Evolutionary conservation across 768 basidiomycete genomes (phyloP).

Genomic region (Sporobolomyces roseus): DNA sequence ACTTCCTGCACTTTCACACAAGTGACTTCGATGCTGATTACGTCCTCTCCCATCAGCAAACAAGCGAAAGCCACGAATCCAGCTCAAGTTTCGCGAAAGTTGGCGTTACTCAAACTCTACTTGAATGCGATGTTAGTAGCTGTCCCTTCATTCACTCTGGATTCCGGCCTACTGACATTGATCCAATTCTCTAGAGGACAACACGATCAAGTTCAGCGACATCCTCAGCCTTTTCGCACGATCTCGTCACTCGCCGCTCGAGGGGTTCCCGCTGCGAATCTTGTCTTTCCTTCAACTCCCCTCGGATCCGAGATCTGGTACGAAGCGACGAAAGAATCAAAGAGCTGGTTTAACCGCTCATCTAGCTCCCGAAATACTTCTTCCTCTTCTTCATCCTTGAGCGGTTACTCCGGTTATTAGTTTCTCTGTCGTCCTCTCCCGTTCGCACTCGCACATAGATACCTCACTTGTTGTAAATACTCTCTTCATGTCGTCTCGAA

Average conservation of each 20-base stretch:
- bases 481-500: too few relatives aligned
- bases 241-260: background rate
- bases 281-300: conserved; percentile 5
- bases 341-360: background rate
- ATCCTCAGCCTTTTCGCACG: background rate
- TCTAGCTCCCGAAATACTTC: background rate
- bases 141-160: background rate
- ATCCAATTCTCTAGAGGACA: background rate
- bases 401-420: background rate
- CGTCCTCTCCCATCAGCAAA: background rate
- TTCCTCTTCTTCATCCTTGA: background rate
- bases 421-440: background rate
- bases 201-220: background rate
- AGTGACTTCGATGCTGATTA: background rate
- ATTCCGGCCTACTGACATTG: background rate
- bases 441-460: too few relatives aligned
- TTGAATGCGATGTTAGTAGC: conserved; percentile 2
- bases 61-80: background rate
- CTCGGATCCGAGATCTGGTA: conserved; percentile 10
- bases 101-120: background rate
- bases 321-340: background rate
- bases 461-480: too few relatives aligned
- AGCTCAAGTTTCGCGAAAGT: background rate
- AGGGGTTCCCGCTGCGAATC: background rate
- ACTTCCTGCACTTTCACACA: background rate